phyloP scores from a whole-genome alignment of 306 rosid species.

The Prunus padus region DNA sequence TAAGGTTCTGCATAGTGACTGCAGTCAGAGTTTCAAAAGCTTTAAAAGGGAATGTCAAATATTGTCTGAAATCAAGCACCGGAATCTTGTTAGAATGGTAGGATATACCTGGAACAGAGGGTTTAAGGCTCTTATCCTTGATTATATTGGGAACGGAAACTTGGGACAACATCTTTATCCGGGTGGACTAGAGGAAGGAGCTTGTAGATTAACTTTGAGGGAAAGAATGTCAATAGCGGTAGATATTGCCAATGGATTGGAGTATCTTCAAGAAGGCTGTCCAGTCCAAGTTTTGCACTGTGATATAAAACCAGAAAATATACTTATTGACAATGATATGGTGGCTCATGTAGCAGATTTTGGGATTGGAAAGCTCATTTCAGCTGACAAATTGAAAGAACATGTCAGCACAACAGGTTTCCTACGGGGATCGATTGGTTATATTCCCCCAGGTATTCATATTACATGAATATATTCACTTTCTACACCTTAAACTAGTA shows the following conservation, averaged over 20 bases:
- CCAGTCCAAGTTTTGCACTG: conserved; percentile 26
- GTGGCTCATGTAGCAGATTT: conserved; percentile 33
- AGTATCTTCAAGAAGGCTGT: conserved; percentile 37
- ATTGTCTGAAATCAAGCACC: conserved; percentile 25
- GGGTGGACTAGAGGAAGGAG: conserved; percentile 20
- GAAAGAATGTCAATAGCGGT: conserved; percentile 25
- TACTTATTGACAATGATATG: conserved; percentile 23
- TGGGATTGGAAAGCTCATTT: conserved; percentile 27
- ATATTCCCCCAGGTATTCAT: conserved; percentile 28
- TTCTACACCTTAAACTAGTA: neutral
- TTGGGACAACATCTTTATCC: conserved; percentile 31
- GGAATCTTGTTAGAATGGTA: conserved; percentile 27
- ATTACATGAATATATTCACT: neutral
- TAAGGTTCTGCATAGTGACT: conserved; percentile 24
- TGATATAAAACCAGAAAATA: conserved; percentile 32
- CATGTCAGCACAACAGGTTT: conserved; percentile 4
- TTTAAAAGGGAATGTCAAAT: conserved; percentile 23
- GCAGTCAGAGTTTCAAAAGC: conserved; percentile 14
- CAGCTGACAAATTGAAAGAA: conserved; percentile 14
- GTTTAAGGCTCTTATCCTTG: conserved; percentile 34
- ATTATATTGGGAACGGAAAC: conserved; percentile 20
- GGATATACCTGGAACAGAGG: conserved; percentile 22
- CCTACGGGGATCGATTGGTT: conserved; percentile 26
- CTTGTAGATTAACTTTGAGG: conserved; percentile 13
- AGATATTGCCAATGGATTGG: conserved; percentile 28